phyloP scores from a whole-genome alignment of 345 rosid species.

The Arabis hirsuta region DNA sequence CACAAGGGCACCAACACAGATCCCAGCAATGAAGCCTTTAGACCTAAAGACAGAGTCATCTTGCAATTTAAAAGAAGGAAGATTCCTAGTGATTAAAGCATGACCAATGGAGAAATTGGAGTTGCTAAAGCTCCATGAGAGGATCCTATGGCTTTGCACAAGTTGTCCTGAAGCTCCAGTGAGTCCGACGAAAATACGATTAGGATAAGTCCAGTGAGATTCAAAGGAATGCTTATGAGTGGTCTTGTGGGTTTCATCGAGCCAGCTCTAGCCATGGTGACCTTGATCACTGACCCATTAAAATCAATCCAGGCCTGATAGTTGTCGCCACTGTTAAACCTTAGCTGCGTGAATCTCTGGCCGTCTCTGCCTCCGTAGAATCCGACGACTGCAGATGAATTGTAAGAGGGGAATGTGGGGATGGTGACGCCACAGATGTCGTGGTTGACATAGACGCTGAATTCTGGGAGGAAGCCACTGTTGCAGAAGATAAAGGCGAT shows the following conservation, averaged over 20 bases:
- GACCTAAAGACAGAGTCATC: slow-evolving; percentile 47
- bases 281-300: slow-evolving; percentile 48
- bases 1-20: slow-evolving; percentile 47
- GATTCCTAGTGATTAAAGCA: slow-evolving; percentile 53
- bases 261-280: slow-evolving; percentile 50
- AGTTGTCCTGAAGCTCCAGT: slow-evolving; percentile 60
- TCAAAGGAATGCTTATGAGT: slow-evolving; percentile 49
- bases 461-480: too few species aligned
- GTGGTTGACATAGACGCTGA: too few species aligned
- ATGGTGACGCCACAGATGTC: too few species aligned
- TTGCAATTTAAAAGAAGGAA: slow-evolving; percentile 67
- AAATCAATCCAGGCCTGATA: slow-evolving; percentile 89
- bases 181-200: slow-evolving; percentile 74
- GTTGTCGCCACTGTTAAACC: slow-evolving; percentile 49
- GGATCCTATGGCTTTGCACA: slow-evolving; percentile 66
- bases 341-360: too few species aligned
- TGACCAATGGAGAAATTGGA: slow-evolving; percentile 59
- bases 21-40: slow-evolving; percentile 62
- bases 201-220: slow-evolving; percentile 61
- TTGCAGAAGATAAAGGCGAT: too few species aligned
- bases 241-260: slow-evolving; percentile 45
- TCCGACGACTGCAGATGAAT: too few species aligned
- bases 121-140: slow-evolving; percentile 79
- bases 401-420: too few species aligned
- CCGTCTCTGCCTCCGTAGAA: too few species aligned